Conservation (phyloP, 345 rosid genomes). For the Brassica rapa region DNA sequence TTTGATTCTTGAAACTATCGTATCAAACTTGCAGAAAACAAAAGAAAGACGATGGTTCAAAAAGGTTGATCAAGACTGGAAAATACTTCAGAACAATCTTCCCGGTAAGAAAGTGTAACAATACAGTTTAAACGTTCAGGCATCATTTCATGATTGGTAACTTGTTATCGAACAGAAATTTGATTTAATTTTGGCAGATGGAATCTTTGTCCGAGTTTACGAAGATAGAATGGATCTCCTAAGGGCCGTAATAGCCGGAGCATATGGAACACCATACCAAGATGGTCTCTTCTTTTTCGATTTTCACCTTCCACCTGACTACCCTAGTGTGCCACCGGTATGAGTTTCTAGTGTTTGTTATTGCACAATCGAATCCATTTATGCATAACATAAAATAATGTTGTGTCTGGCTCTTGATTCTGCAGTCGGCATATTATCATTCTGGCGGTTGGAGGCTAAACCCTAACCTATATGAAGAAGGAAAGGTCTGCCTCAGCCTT, state of each 20-base stretch:
- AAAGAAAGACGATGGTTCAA: constrained; percentile 84
- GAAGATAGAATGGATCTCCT: constrained; percentile 96
- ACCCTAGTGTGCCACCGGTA: constrained; percentile 93
- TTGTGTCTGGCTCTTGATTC: constrained; percentile 28
- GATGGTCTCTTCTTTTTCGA: constrained; percentile 98
- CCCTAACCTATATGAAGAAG: constrained; percentile 93
- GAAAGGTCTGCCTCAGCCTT: constrained; percentile 98
- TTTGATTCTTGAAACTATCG: constrained; percentile 8
- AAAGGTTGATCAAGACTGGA: constrained; percentile 99
- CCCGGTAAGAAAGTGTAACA: constrained; percentile 61
- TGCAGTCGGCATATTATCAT: constrained; percentile 91
- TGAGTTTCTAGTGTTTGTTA: constrained; percentile 27
- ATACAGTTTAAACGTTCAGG: background rate
- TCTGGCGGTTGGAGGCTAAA: constrained; percentile 99
- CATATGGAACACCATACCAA: constrained; percentile 97
- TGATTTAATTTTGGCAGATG: constrained; percentile 55
- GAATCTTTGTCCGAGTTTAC: constrained; percentile 80
- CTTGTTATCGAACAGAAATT: background rate
- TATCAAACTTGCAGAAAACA: constrained; percentile 55
- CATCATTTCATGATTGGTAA: constrained; percentile 7
- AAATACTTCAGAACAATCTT: constrained; percentile 90
- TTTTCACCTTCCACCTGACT: constrained; percentile 86
- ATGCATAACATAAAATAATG: background rate
- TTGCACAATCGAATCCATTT: background rate
- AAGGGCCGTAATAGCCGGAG: constrained; percentile 90